These are phyloP conservation scores for Phyllosticta capitalensis DNA, from an alignment of 2,329 filamentous ascomycete genomes.

Conservation along the genomic window DNA sequence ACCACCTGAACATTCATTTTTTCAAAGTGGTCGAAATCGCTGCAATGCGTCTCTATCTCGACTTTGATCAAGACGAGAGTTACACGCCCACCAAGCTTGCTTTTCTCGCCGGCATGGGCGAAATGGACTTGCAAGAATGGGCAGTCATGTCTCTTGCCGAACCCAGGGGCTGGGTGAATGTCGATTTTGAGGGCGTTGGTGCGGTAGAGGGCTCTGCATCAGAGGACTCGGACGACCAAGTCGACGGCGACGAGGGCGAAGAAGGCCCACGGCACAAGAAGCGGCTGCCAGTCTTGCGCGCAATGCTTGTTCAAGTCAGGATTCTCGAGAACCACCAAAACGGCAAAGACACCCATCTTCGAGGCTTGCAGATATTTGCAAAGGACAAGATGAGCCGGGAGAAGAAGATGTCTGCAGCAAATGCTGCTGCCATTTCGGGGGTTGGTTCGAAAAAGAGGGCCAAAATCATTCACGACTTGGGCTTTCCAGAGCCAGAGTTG, in stretches of 20 bases:
- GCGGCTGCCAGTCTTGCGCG: slow-evolving; percentile 67
- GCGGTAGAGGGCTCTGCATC: slow-evolving; percentile 24
- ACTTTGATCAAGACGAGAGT: slow-evolving; percentile 87
- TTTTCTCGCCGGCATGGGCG: slow-evolving; percentile 80
- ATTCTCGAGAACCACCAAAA: slow-evolving; percentile 98
- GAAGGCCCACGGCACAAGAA: slow-evolving; percentile 42
- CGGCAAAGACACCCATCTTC: slow-evolving; percentile 95
- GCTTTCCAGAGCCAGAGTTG: slow-evolving; percentile 1
- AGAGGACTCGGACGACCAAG: slow-evolving; percentile 12
- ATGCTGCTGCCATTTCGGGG: not conserved
- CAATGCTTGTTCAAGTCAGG: slow-evolving; percentile 81
- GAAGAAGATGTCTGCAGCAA: slow-evolving; percentile 7
- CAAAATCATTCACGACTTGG: slow-evolving; percentile 10
- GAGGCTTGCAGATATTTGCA: slow-evolving; percentile 80
- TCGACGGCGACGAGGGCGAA: slow-evolving; percentile 16
- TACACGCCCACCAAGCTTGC: slow-evolving; percentile 93
- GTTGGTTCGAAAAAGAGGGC: slow-evolving; percentile 7
- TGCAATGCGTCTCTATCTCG: slow-evolving; percentile 72
- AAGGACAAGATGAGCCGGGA: slow-evolving; percentile 27
- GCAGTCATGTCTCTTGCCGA: slow-evolving; percentile 67
- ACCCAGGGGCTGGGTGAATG: slow-evolving; percentile 84
- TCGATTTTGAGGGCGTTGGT: slow-evolving; percentile 58
- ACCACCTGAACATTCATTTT: slow-evolving; percentile 76
- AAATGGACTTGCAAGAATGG: slow-evolving; percentile 86
- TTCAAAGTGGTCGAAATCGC: slow-evolving; percentile 73